Evolutionary conservation across 352 stramenopile species (phyloP), one percentile per base, ranked within the genome.

Genomic region (Nothophytophthora sp.): DNA sequence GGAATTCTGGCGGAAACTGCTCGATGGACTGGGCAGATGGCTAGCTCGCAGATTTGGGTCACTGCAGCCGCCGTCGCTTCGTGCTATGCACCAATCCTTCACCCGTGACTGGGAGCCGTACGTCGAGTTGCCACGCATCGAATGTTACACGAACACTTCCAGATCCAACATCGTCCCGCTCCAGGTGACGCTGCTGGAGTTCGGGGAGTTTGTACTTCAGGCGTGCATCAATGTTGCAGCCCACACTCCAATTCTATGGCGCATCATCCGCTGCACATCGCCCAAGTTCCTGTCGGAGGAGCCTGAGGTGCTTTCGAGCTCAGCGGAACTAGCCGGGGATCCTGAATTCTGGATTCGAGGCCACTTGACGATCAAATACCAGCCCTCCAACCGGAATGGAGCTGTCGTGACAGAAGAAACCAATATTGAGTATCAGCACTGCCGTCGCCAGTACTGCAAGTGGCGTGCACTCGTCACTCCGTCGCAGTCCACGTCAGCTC

Each of bases 21-120:
- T 79, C 5, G 42, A 63, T 13, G 50, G 27, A 13, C 20, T 88
- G 1, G 70, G 80, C 20, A 45, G 50, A 8, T 88, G 75, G 75
- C 45, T 77, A 7, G 36, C 56, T 22, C 25, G 18, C 24, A 39
- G n/a, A 24, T 75, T 69, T 6, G 11, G 47, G 10, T 52, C 34
- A 10, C 16, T 27, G 8, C 23, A 63, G 16, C 29, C 60, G 1
- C 58, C 69, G n/a, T 78, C 69, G 36, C 54, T 88, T 10, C 37
- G 65, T 13, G 49, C 63, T 5, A 66, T 88, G 13, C 70, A 83
- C 33, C 23, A 60, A 5, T 47, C 70, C 44, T 85, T 71, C 32
- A 71, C 63, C 30, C 43, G 55, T 1, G 43, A 65, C 3, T 65
- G 56, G 56, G 56, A 65, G 18, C 56, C 56, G 16, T 60, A 55